Conservation (phyloP, 352 stramenopile species). For the Globisporangium canariense region DNA sequence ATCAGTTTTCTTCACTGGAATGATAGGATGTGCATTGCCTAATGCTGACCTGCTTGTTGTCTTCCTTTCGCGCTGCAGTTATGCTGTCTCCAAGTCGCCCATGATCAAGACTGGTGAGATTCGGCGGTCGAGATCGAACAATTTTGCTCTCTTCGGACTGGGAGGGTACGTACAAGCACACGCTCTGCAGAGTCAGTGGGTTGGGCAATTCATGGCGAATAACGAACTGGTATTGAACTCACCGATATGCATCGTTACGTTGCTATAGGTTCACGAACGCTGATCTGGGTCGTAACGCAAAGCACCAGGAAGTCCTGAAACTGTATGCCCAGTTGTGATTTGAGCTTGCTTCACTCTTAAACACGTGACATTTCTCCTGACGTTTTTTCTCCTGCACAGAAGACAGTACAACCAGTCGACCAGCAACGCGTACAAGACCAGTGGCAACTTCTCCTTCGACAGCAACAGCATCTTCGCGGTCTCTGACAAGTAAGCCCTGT, state of each 20-base stretch:
- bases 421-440: constrained; percentile 62
- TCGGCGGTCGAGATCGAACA: constrained; percentile 39
- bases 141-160: constrained; percentile 57
- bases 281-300: constrained; percentile 23
- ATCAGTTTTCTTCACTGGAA: not conserved
- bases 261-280: constrained; percentile 35
- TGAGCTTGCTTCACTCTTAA: not conserved
- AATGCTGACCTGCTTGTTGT: not conserved
- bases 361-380: not conserved
- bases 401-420: constrained; percentile 11
- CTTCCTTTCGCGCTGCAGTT: constrained; percentile 26
- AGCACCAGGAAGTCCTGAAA: constrained; percentile 27
- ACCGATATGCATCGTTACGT: not conserved
- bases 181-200: not conserved
- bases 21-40: not conserved
- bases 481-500: constrained; percentile 61
- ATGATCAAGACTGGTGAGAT: constrained; percentile 54
- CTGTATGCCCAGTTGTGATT: constrained; percentile 23
- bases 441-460: constrained; percentile 63
- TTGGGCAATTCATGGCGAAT: not conserved
- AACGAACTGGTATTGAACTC: not conserved
- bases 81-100: constrained; percentile 43
- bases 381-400: constrained; percentile 2
- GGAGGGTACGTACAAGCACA: constrained; percentile 37
- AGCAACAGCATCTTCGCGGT: constrained; percentile 49